Evolutionary conservation across 768 basidiomycete species (phyloP).

Genomic region (Xerocomus brunneocitrinus): DNA sequence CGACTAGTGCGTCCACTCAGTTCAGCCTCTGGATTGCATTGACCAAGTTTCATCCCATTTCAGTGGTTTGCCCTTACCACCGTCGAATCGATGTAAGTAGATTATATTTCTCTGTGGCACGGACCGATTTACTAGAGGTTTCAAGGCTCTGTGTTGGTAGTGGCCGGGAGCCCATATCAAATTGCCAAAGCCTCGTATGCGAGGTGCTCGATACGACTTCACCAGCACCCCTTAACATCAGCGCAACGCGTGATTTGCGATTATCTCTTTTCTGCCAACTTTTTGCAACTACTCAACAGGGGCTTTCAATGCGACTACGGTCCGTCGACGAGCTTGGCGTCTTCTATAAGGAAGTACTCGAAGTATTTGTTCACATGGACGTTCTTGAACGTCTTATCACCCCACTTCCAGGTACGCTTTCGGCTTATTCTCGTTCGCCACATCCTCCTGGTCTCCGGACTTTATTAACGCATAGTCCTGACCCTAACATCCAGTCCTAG

Average conservation of each 20-base stretch:
- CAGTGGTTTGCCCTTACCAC: slow-evolving; percentile 40
- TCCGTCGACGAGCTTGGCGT: slow-evolving; percentile 24
- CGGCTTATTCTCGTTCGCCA: background rate
- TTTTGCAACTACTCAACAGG: slow-evolving; percentile 30
- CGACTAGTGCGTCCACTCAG: slow-evolving; percentile 31
- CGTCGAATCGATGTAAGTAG: slow-evolving; percentile 37
- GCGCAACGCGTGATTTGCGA: slow-evolving; percentile 32
- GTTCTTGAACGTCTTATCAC: slow-evolving; percentile 34
- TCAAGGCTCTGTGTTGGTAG: slow-evolving; percentile 41
- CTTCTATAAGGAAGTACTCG: slow-evolving; percentile 34
- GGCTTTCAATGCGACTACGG: slow-evolving; percentile 29
- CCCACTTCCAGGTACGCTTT: slow-evolving; percentile 35
- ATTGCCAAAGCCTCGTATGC: slow-evolving; percentile 27
- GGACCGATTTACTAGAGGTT: slow-evolving; percentile 1
- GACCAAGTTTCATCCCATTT: slow-evolving; percentile 10
- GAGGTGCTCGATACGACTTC: slow-evolving; percentile 29
- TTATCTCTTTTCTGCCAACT: slow-evolving; percentile 36
- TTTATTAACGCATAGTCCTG: slow-evolving; percentile 10
- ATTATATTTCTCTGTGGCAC: background rate
- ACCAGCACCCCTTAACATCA: slow-evolving; percentile 18
- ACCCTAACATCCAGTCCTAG: slow-evolving; percentile 35
- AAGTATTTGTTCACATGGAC: slow-evolving; percentile 32
- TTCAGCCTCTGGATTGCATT: slow-evolving; percentile 10
- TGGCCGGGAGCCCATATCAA: slow-evolving; percentile 38
- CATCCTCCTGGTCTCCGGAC: background rate